Evolutionary conservation across 306 rosid genomes (phyloP).

Genomic region (Cucumis melo): DNA sequence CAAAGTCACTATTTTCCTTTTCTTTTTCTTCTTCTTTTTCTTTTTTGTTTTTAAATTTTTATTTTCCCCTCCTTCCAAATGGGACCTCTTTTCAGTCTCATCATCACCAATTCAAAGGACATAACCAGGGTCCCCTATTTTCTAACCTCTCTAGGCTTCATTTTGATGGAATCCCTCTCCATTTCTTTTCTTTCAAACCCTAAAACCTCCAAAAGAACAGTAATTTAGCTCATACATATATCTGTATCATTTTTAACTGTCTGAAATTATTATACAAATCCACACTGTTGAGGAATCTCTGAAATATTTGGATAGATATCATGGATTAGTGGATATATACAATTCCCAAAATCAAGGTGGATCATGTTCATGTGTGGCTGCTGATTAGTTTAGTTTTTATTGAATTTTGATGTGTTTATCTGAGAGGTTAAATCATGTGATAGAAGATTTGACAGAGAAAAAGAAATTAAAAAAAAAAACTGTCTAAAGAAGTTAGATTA

Average conservation of each 20-base stretch:
- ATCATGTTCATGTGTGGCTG: conserved; percentile 5
- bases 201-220: not conserved
- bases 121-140: not conserved
- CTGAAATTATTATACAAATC: not conserved
- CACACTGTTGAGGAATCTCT: not conserved
- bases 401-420: not conserved
- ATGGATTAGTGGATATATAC: not conserved
- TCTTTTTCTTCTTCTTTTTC: not conserved
- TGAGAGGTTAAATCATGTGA: not conserved
- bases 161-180: not conserved
- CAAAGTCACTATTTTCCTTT: conserved; percentile 5
- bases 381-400: not conserved
- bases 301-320: not conserved
- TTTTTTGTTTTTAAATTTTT: not conserved
- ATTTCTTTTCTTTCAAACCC: not conserved
- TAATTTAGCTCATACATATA: not conserved
- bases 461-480: not conserved
- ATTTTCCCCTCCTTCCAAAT: not conserved
- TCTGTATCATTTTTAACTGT: not conserved
- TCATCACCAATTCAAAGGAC: conserved; percentile 20
- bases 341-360: not conserved
- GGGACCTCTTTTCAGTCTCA: conserved; percentile 27
- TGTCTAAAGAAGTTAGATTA: not conserved
- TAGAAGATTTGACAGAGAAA: not conserved
- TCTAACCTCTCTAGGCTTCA: conserved; percentile 1